Evolutionary conservation across 2,329 filamentous ascomycete genomes (phyloP).

Genomic region (Cladophialophora immunda): DNA sequence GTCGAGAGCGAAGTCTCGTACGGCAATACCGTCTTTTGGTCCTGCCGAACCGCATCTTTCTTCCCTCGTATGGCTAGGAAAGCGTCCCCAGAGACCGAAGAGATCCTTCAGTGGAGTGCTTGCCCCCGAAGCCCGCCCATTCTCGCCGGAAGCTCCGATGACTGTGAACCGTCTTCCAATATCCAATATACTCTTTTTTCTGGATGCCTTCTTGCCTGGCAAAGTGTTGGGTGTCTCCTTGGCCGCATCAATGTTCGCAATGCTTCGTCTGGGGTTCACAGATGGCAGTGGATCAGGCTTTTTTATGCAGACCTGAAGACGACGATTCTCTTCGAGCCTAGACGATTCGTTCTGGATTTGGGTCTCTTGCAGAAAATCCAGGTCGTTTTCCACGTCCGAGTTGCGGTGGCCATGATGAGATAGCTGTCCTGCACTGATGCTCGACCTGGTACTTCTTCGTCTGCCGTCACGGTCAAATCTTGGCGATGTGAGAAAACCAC

Average conservation of each 20-base stretch:
- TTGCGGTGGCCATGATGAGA: neutral
- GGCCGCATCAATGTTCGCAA: neutral
- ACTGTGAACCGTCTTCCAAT: constrained; percentile 26
- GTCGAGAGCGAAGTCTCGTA: constrained; percentile 37
- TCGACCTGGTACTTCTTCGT: constrained; percentile 27
- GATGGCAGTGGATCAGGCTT: constrained; percentile 16
- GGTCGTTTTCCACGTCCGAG: constrained; percentile 1
- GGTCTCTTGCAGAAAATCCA: neutral
- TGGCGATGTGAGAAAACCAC: constrained; percentile 33
- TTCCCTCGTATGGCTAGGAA: constrained; percentile 38
- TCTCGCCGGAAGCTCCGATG: constrained; percentile 7
- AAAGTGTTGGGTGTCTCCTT: neutral
- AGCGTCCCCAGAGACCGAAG: constrained; percentile 39
- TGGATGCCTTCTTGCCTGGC: constrained; percentile 16
- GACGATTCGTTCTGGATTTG: neutral
- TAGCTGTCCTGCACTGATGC: constrained; percentile 21
- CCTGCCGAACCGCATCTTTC: constrained; percentile 38
- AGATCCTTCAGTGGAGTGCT: constrained; percentile 32
- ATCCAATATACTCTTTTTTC: constrained; percentile 33
- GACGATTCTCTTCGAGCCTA: neutral
- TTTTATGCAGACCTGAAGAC: constrained; percentile 18
- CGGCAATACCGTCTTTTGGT: constrained; percentile 31
- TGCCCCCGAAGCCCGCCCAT: constrained; percentile 13
- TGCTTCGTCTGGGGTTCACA: constrained; percentile 15
- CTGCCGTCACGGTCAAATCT: constrained; percentile 36